These are phyloP conservation scores for Podila minutissima DNA, from an alignment of 192 early-diverging fungal species.

Conservation along the genomic window DNA sequence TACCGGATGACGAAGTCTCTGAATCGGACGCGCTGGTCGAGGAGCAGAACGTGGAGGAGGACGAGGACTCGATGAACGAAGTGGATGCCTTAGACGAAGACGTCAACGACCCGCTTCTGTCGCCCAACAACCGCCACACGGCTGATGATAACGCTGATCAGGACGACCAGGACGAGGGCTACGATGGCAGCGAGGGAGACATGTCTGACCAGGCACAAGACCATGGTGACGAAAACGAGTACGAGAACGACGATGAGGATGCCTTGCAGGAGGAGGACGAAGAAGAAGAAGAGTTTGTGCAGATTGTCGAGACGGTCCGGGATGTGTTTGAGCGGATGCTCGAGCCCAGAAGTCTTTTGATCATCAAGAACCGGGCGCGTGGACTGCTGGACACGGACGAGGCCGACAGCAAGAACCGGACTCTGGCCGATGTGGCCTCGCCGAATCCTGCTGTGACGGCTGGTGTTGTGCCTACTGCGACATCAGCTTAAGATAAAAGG, in stretches of 20 bases:
- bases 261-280: neutral
- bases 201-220: neutral
- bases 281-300: slow-evolving; percentile 13
- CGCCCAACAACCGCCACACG: neutral
- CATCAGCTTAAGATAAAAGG: too few relatives aligned
- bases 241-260: slow-evolving; percentile 1
- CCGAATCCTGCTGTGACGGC: too few relatives aligned
- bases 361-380: slow-evolving; percentile 47
- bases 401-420: neutral
- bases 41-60: slow-evolving; percentile 28
- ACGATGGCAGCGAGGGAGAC: neutral
- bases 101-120: slow-evolving; percentile 15
- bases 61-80: slow-evolving; percentile 15
- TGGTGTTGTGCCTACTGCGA: too few relatives aligned
- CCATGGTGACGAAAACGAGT: neutral
- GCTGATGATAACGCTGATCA: neutral
- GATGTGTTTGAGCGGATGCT: slow-evolving; percentile 49
- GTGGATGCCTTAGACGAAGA: slow-evolving; percentile 19
- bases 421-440: neutral
- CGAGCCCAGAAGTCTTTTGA: slow-evolving; percentile 27
- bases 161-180: neutral
- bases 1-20: slow-evolving; percentile 29
- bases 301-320: slow-evolving; percentile 27
- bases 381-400: slow-evolving; percentile 26
- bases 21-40: slow-evolving; percentile 25